These are phyloP conservation scores for Kuraishia hungarica DNA, from an alignment of 805 yeast species.

Conservation along the genomic window DNA sequence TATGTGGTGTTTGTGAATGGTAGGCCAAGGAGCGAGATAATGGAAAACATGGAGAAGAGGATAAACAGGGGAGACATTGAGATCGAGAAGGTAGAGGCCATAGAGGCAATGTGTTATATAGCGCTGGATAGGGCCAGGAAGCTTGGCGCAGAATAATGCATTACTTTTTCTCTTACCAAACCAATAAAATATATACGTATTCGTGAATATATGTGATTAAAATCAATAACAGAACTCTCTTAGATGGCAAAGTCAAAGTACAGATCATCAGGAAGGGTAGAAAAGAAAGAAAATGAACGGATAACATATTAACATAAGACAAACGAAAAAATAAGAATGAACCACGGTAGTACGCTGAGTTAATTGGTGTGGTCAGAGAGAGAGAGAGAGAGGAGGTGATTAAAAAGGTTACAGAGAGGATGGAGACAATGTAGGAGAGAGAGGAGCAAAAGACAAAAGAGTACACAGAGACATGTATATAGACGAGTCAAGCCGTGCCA, in stretches of 20 bases:
- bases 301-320: not conserved
- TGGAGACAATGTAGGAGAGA: no score
- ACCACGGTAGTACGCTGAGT: not conserved
- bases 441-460: no score
- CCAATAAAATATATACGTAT: not conserved
- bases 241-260: not conserved
- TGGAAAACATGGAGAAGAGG: conserved; percentile 51
- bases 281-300: not conserved
- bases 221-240: not conserved
- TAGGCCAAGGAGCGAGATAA: conserved; percentile 54
- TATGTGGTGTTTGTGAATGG: conserved; percentile 91
- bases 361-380: not conserved
- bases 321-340: not conserved
- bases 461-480: no score
- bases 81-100: conserved; percentile 56
- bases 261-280: not conserved
- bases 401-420: no score
- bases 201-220: not conserved
- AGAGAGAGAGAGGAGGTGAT: not conserved
- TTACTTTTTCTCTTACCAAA: no score
- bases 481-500: no score
- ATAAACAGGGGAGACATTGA: conserved; percentile 46
- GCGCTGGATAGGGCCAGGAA: conserved; percentile 72
- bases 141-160: conserved; percentile 18
- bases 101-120: conserved; percentile 87